These are phyloP conservation scores for Yamagishiella unicocca DNA, from an alignment of 139 green algal species.

Conservation along the genomic window DNA sequence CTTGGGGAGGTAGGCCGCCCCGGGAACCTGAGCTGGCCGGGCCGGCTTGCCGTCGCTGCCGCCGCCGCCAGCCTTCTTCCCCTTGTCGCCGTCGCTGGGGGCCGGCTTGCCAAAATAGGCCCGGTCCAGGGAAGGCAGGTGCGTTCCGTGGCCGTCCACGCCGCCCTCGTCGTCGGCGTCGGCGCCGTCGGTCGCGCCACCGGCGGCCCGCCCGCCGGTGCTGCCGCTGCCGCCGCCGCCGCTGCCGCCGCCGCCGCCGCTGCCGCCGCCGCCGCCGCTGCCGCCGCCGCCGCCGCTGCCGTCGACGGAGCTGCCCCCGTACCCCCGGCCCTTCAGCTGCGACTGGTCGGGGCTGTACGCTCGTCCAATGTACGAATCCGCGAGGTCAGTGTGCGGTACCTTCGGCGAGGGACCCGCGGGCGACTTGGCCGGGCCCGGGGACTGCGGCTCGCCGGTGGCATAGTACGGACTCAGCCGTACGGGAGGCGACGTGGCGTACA, in stretches of 20 bases:
- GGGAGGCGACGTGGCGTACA: not conserved
- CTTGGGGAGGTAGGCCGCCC: too few relatives aligned
- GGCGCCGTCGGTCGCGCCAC: not conserved
- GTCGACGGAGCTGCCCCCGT: not conserved
- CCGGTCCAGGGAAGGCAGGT: constrained; percentile 15
- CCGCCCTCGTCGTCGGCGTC: constrained; percentile 17
- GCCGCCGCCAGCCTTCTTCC: not conserved
- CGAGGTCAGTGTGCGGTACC: not conserved
- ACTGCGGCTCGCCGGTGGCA: not conserved
- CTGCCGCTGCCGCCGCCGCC: not conserved
- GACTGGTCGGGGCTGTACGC: constrained; percentile 31
- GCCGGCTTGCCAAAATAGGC: not conserved
- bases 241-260: not conserved
- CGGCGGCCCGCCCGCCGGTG: not conserved
- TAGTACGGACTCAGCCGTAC: constrained; percentile 13
- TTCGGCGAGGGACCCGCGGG: not conserved
- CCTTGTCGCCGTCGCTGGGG: not conserved
- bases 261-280: not conserved
- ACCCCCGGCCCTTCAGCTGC: not conserved
- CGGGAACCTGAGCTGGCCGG: too few relatives aligned
- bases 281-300: not conserved
- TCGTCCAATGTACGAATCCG: constrained; percentile 28
- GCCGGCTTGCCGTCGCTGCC: too few relatives aligned
- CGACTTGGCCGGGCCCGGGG: not conserved
- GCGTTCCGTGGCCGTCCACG: constrained; percentile 34